Percentiles rank a stretch among this genome's conserved stretches.
These are phyloP conservation scores for Collybia mongolica DNA, from an alignment of 768 basidiomycete species.

Conservation along the genomic window DNA sequence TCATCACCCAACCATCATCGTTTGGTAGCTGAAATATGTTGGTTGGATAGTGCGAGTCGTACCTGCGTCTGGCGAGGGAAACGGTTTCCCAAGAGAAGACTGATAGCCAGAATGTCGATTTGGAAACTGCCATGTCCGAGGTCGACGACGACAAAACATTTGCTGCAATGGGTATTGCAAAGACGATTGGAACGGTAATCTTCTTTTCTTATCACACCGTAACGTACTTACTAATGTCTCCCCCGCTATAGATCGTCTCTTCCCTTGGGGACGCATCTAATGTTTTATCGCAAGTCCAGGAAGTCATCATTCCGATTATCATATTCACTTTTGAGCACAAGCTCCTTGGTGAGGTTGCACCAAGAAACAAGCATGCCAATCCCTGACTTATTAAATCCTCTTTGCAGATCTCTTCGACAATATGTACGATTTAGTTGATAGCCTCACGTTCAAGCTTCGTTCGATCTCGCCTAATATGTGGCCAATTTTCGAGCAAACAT, in stretches of 20 bases:
- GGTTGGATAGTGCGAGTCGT: constrained; percentile 68
- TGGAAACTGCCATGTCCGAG: constrained; percentile 53
- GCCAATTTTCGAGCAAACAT: constrained; percentile 83
- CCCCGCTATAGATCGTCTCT: constrained; percentile 55
- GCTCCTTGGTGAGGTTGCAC: constrained; percentile 52
- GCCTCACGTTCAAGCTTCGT: constrained; percentile 77
- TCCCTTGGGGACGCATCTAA: constrained; percentile 74
- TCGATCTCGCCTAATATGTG: constrained; percentile 81
- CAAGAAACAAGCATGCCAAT: too few relatives aligned
- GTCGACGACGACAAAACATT: constrained; percentile 85
- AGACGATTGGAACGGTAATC: constrained; percentile 78
- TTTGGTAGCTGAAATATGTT: not conserved
- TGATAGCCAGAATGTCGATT: constrained; percentile 47
- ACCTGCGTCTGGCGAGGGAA: constrained; percentile 75
- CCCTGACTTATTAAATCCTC: too few relatives aligned
- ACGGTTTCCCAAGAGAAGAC: constrained; percentile 53
- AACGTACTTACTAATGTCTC: not conserved
- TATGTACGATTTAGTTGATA: constrained; percentile 84
- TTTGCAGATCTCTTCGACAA: constrained; percentile 79
- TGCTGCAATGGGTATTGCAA: constrained; percentile 83
- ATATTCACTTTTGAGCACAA: constrained; percentile 75
- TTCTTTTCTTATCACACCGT: not conserved
- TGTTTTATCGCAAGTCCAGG: constrained; percentile 77
- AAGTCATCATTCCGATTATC: constrained; percentile 78
- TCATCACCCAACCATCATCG: not conserved